phyloP scores from a whole-genome alignment of 2,329 filamentous ascomycete genomes.

The Phialophora macrospora region DNA sequence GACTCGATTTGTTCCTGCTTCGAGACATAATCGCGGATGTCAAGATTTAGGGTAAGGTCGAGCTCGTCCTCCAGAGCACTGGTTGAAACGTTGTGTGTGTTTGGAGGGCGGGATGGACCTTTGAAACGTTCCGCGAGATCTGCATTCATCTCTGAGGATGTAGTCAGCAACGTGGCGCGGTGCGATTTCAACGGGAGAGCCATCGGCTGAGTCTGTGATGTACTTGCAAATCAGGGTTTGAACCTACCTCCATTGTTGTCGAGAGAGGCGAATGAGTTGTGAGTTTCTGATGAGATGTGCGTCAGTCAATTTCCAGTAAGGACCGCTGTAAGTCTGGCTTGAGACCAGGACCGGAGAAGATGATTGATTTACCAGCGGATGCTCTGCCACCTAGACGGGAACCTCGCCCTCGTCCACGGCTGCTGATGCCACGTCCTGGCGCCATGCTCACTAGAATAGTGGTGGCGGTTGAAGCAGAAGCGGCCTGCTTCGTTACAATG shows the following conservation, averaged over 20 bases:
- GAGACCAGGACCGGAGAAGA: background rate
- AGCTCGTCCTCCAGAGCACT: constrained; percentile 16
- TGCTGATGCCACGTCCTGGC: background rate
- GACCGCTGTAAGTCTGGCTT: background rate
- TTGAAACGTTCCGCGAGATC: constrained; percentile 36
- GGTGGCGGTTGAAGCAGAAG: background rate
- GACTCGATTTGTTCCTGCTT: constrained; percentile 42
- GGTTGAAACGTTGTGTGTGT: constrained; percentile 10
- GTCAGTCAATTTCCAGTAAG: background rate
- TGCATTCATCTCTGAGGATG: constrained; percentile 35
- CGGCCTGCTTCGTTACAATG: background rate
- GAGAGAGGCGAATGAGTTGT: constrained; percentile 7
- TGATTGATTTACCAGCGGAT: constrained; percentile 3
- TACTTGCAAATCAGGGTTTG: background rate
- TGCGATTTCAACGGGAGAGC: background rate
- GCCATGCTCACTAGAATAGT: background rate
- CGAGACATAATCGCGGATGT: constrained; percentile 36
- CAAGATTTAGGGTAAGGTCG: constrained; percentile 31
- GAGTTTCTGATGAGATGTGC: background rate
- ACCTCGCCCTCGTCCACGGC: constrained; percentile 8
- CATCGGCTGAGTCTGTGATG: background rate
- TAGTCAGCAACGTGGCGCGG: background rate
- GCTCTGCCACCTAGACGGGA: background rate
- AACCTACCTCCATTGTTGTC: constrained; percentile 9
- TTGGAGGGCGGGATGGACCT: constrained; percentile 17